Evolutionary conservation across 2,329 filamentous ascomycete species (phyloP), one percentile per base, ranked within the genome.

Genomic region (Colletotrichum sp.): DNA sequence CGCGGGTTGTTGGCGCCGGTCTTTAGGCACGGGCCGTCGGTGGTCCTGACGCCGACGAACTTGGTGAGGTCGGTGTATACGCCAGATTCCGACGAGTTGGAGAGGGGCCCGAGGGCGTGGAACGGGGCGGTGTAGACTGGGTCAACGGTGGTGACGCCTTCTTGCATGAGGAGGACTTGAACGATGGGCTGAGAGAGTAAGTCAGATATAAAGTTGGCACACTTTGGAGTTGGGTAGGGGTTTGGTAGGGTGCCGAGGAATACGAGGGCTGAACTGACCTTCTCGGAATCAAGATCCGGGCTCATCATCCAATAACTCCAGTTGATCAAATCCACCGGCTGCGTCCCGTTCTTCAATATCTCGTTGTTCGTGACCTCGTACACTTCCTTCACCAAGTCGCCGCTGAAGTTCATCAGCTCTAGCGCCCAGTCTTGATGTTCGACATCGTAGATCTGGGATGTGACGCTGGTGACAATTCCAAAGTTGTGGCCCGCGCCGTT

Each of bases 301-400:
- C 84, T 82, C 63, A 84, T 84, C 28, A 86, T 80, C 85, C 85
- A 87, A 80, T 88, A 88, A 0, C 85, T 86, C 86, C 86, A 91
- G 80, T 89, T 88, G 76, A 87, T 86, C 28, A 90, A 72, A 52
- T 86, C 86, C 2, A 80, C 75, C 16, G 86, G 84, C 79, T 88
- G 86, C 8, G 82, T 86, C 12, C 85, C 86, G 63, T 85, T 82
- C 36, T 84, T 83, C 10, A 87, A 34, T 18, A 63, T 63, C 28
- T 63, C 58, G 58, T 38, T 38, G 36, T 18, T 38, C 36, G 36
- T 38, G 1, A 38, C 36, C 8, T 38, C 8, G 8, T 38, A 91
- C 6, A 90, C 79, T 6, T 80, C 82, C 76, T 88, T 87, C 15
- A 90, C 84, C 68, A 90, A 86, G 52, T 89, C 87, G 2, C 87